Percentiles rank a stretch among this genome's conserved stretches.
These are phyloP conservation scores for Polyporus tsugae DNA, from an alignment of 1,284 basidiomycete species.

Conservation along the genomic window DNA sequence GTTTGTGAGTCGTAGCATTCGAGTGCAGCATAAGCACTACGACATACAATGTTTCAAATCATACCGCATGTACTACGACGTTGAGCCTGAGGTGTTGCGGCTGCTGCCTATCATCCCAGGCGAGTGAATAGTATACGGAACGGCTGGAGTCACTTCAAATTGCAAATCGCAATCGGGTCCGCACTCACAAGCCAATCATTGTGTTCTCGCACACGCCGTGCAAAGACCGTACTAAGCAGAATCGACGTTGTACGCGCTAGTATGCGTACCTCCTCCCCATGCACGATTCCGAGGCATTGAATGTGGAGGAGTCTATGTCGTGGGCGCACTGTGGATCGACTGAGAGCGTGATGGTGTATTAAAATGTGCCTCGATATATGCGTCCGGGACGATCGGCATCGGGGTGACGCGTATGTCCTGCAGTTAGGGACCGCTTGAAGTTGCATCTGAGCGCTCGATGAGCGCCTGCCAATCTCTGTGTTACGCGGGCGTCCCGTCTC, in stretches of 20 bases:
- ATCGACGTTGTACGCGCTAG: not conserved
- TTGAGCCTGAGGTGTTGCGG: too few species aligned
- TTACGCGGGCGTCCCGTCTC: not conserved
- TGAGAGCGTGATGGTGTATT: too few species aligned
- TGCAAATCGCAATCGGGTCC: not conserved
- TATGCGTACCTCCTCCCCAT: not conserved
- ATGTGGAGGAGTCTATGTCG: not conserved
- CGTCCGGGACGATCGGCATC: slow-evolving; percentile 16
- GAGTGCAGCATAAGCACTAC: too few species aligned
- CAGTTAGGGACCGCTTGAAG: not conserved
- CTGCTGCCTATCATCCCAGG: too few species aligned
- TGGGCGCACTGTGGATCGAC: not conserved
- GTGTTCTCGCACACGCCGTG: not conserved
- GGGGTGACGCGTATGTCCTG: slow-evolving; percentile 13
- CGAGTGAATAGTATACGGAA: not conserved
- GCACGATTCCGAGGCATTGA: not conserved
- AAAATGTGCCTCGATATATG: too few species aligned
- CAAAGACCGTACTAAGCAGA: not conserved
- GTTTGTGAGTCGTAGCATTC: too few species aligned
- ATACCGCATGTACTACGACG: too few species aligned
- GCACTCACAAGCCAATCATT: not conserved
- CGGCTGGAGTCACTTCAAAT: not conserved
- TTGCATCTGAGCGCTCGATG: too few species aligned
- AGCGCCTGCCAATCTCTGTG: not conserved
- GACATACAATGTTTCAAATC: too few species aligned